Percentiles rank a stretch among this genome's conserved stretches.
Evolutionary conservation across 2,329 filamentous ascomycete genomes (phyloP).

Genomic region (Colletotrichum noveboracense): DNA sequence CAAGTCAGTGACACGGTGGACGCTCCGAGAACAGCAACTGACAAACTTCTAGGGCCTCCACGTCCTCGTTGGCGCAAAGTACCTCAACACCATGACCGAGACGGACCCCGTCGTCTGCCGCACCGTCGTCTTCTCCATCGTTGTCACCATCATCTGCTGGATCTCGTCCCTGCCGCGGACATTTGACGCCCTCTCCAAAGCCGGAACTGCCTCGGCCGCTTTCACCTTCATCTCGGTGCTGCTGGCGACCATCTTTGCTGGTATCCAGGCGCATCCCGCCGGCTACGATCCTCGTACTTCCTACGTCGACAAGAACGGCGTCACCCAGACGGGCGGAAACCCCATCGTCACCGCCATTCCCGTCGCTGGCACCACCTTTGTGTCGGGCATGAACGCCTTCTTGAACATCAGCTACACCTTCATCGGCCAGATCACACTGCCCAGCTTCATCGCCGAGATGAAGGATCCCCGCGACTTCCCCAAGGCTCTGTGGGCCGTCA

Average conservation of each 20-base stretch:
- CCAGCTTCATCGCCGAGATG: constrained; percentile 97
- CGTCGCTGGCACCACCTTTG: constrained; percentile 74
- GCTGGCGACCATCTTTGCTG: constrained; percentile 82
- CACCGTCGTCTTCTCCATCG: constrained; percentile 79
- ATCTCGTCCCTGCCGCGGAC: constrained; percentile 84
- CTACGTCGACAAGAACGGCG: constrained; percentile 35
- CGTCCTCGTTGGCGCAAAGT: constrained; percentile 83
- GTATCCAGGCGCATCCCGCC: constrained; percentile 75
- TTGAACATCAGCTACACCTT: constrained; percentile 97
- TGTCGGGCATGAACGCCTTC: constrained; percentile 84
- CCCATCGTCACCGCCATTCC: constrained; percentile 74
- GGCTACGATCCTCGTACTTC: constrained; percentile 60
- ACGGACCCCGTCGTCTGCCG: constrained; percentile 69
- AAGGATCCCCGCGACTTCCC: constrained; percentile 78
- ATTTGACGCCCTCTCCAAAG: constrained; percentile 78
- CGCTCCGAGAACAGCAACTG: neutral
- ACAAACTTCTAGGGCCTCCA: constrained; percentile 67
- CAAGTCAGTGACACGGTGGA: neutral
- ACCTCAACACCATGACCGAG: constrained; percentile 86
- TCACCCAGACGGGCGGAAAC: constrained; percentile 52
- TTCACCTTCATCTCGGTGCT: constrained; percentile 93
- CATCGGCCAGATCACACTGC: constrained; percentile 92
- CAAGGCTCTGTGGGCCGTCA: constrained; percentile 90
- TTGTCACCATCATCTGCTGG: constrained; percentile 78
- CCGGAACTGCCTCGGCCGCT: constrained; percentile 79